Base-by-base conservation (phyloP, 2,329 filamentous ascomycete species). In the Aspergillus sp. region DNA sequence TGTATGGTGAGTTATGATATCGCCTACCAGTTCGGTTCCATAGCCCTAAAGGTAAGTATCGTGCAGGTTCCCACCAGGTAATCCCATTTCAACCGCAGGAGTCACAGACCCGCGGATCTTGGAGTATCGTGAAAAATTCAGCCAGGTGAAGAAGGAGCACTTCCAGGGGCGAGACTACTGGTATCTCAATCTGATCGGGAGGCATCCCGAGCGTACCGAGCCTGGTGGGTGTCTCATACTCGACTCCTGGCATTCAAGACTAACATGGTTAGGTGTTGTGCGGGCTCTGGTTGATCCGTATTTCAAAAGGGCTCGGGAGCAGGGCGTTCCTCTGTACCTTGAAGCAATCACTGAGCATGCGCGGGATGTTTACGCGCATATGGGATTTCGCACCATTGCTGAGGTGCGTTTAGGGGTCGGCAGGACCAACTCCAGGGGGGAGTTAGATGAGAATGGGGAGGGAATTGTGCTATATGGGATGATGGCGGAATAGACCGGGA, bases 161-260 rank as follows among this genome's bases (percentile, higher is more conserved):
- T 24, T 52, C n/a, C n/a, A 34, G 2, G 49, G 17, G 3, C 49
- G 49, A 15, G 26, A 52, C 3, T 9, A 52, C 26, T 52, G 49
- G 49, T 52, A 44, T 44, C 24, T 44, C 4, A 52, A 52, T 30
- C 24, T 52, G 26, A 52, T 52, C n/a, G 49, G 39, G 26, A 24
- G 49, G 22, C n/a, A 52, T 17, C 39, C 49, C 12, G 26, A 20
- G 6, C 39, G 49, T n/a, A 52, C 24, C 3, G 39, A 52, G 11
- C 13, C 24, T 18, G 49, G 49, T n/a, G n/a, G n/a, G n/a, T n/a
- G n/a, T n/a, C n/a, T n/a, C n/a, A n/a, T n/a, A n/a, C n/a, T n/a
- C n/a, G n/a, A n/a, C 12, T 8, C 15, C 7, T 6, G 24, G 39
- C 9, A 13, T 6, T 13, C 11, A 36, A 20, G 18, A 6, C 45